phyloP scores from a whole-genome alignment of 2,329 filamentous ascomycete species.

The Biscogniauxia marginata region DNA sequence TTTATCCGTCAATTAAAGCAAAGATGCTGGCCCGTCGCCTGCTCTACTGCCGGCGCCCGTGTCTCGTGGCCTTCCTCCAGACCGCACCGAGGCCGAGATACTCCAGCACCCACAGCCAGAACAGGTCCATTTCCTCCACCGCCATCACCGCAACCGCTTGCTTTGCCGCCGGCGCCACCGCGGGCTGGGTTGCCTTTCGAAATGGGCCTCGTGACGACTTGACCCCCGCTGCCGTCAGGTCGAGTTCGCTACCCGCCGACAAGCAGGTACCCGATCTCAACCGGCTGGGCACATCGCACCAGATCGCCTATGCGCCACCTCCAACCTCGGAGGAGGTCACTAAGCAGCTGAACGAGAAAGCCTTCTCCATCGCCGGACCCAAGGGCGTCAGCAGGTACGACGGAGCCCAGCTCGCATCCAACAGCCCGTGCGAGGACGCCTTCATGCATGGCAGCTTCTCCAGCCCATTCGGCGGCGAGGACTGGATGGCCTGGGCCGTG shows the following conservation, averaged over 20 bases:
- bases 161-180: constrained; percentile 18
- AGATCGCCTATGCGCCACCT: constrained; percentile 23
- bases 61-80: constrained; percentile 16
- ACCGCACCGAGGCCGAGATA: constrained; percentile 16
- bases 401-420: constrained; percentile 33
- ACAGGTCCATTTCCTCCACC: constrained; percentile 8
- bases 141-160: constrained; percentile 9
- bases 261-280: constrained; percentile 26
- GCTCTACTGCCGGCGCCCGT: constrained; percentile 16
- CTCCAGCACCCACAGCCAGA: constrained; percentile 18
- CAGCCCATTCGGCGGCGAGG: constrained; percentile 21
- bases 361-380: constrained; percentile 16
- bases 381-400: constrained; percentile 29
- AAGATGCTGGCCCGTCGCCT: constrained; percentile 21
- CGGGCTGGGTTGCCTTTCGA: constrained; percentile 13
- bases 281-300: constrained; percentile 22
- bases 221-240: background rate
- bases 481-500: constrained; percentile 35
- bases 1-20: background rate
- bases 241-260: background rate
- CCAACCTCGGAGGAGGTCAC: constrained; percentile 29
- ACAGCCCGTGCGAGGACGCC: constrained; percentile 34
- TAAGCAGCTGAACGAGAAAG: constrained; percentile 28
- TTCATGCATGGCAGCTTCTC: constrained; percentile 34
- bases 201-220: constrained; percentile 3